Conservation (phyloP, 345 rosid genomes). For the Populus ilicifolia region DNA sequence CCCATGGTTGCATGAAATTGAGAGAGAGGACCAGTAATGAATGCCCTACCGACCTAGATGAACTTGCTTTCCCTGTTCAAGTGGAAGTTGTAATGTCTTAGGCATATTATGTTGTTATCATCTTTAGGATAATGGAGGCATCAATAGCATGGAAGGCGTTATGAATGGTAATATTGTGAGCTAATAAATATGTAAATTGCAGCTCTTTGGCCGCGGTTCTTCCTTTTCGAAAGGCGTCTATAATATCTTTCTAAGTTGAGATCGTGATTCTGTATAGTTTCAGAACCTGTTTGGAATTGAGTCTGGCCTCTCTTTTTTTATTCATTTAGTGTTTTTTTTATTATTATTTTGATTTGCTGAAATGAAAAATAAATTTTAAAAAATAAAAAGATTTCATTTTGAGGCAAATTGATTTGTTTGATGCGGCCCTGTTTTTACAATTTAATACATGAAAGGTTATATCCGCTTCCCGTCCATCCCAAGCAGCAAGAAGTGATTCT, state of each 20-base stretch:
- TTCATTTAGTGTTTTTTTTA: too few relatives aligned
- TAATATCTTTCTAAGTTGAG: not conserved
- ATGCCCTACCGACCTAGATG: not conserved
- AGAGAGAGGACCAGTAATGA: not conserved
- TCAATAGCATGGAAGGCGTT: not conserved
- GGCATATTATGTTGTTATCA: not conserved
- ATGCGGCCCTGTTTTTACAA: too few relatives aligned
- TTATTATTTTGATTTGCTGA: too few relatives aligned
- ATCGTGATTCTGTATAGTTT: not conserved
- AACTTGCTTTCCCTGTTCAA: not conserved
- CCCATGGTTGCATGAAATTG: slow-evolving; percentile 5
- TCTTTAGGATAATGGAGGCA: not conserved
- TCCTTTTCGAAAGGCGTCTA: too few relatives aligned
- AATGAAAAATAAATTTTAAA: too few relatives aligned
- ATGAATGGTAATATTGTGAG: not conserved
- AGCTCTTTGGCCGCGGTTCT: not conserved
- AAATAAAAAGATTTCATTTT: too few relatives aligned
- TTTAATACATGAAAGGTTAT: too few relatives aligned
- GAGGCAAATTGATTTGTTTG: too few relatives aligned
- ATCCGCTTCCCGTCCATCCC: too few relatives aligned
- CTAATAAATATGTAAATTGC: not conserved
- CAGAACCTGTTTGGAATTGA: too few relatives aligned
- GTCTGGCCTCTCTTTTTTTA: too few relatives aligned
- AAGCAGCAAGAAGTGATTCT: too few relatives aligned
- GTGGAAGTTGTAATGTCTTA: not conserved